Base-by-base conservation (phyloP, 495 filamentous ascomycete species). In the Penicillium chermesinum region DNA sequence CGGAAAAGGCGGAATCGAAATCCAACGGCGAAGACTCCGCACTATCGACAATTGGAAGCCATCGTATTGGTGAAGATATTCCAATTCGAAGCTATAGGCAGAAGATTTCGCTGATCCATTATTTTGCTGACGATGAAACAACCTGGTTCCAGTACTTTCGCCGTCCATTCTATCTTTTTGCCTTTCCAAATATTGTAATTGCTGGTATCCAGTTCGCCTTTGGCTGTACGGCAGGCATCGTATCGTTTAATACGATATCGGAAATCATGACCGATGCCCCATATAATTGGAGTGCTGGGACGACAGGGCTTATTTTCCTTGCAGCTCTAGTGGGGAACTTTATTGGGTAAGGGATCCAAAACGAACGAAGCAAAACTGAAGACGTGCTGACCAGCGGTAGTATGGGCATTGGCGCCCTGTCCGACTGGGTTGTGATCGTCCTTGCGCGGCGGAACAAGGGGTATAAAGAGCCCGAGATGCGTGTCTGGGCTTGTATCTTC, bases 401-500 rank as follows among this genome's bases (percentile, higher is more conserved):
- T 13, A 65, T 65, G 62, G 57, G 51, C 3, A 52, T 58, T 19
- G 65, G 65, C n/a, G 56, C 52, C 16, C 38, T 66, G 1, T 59
- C 54, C 5, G 65, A 69, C 43, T 57, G 53, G 48, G 40, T 66
- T 1, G 52, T 61, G 10, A 48, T 66, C n/a, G 18, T 53, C 10
- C 57, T 66, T 2, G 61, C 63, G 16, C 57, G 61, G 16, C 53
- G 59, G 14, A 66, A 65, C 46, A 55, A 56, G 18, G 65, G 63
- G 3, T 67, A 65, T 38, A 61, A 63, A 38, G 65, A 69, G 35
- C 65, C 65, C 9, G 65, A 69, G 21, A 62, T 65, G 61, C 61
- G 62, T 34, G 48, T 68, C 10, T 68, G 60, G 60, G 44, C 52
- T 3, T 57, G 59, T 8, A 38, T 55, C 0, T 46, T 67, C 17